A percentile compares a stretch with the other conserved stretches of the same genome.
Conservation (phyloP, 306 rosid genomes). For the Ammopiptanthus mongolicus region DNA sequence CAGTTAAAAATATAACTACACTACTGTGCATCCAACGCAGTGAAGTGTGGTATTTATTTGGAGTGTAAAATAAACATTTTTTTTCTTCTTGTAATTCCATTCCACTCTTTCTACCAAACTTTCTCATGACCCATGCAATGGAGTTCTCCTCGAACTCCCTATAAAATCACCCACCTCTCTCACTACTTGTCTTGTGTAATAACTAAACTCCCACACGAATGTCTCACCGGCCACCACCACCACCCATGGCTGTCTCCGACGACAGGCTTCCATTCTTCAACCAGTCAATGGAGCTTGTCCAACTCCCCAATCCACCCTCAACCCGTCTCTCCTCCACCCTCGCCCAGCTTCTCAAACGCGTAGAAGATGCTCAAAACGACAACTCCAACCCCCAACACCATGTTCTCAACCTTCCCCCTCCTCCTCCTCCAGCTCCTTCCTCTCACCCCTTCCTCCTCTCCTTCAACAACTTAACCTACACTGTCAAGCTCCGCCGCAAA, state of each 20-base stretch:
- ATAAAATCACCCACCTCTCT: constrained; percentile 19
- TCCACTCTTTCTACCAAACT: too few species aligned
- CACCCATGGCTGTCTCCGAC: constrained; percentile 1
- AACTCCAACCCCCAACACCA: constrained; percentile 7
- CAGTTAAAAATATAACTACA: too few species aligned
- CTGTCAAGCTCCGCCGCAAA: constrained; percentile 48
- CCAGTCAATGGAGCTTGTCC: constrained; percentile 51
- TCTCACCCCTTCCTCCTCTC: constrained; percentile 63
- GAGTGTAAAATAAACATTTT: too few species aligned
- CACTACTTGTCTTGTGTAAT: background rate
- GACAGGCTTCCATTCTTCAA: constrained; percentile 32
- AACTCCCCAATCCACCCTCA: background rate
- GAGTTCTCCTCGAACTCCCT: background rate
- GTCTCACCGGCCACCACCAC: constrained; percentile 10
- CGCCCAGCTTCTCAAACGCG: constrained; percentile 67
- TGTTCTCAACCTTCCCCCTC: constrained; percentile 25
- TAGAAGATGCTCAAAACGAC: constrained; percentile 55
- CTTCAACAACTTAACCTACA: constrained; percentile 62
- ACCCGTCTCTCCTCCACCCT: constrained; percentile 41
- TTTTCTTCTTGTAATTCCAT: too few species aligned
- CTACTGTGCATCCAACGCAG: too few species aligned
- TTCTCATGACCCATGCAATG: constrained; percentile 25
- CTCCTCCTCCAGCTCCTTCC: constrained; percentile 5
- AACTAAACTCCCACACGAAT: background rate
- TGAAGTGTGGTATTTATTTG: too few species aligned